A percentile compares a stretch with the other conserved stretches of the same genome.
Conservation (phyloP, 164 flowering plant genomes). For the Houttuynia cordata region DNA sequence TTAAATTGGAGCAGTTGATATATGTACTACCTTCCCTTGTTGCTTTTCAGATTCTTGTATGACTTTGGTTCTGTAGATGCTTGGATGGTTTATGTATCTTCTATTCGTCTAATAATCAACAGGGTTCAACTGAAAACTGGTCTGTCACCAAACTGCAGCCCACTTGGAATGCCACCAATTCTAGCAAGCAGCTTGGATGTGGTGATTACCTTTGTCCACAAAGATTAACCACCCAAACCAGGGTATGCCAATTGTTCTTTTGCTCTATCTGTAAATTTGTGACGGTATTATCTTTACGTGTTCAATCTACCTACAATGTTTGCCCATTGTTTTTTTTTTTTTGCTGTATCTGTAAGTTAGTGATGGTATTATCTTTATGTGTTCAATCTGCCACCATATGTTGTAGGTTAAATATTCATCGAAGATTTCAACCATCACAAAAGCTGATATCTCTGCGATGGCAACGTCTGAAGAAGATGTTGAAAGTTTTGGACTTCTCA, state of each 20-base stretch:
- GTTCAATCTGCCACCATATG: no score
- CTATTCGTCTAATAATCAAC: not conserved
- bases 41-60: no score
- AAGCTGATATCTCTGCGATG: slow-evolving; percentile 34
- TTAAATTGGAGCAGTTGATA: no score
- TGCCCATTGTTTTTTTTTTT: no score
- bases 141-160: slow-evolving; percentile 14
- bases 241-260: slow-evolving; percentile 22
- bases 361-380: no score
- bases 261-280: not conserved
- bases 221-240: slow-evolving; percentile 13
- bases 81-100: no score
- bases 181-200: slow-evolving; percentile 12
- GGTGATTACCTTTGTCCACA: slow-evolving; percentile 6
- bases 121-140: slow-evolving; percentile 3
- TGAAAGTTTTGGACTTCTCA: slow-evolving; percentile 42
- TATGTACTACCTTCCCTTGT: no score
- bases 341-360: not conserved
- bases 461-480: slow-evolving; percentile 27
- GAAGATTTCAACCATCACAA: slow-evolving; percentile 28
- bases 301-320: no score
- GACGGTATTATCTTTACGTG: not conserved
- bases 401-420: slow-evolving; percentile 26
- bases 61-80: no score
- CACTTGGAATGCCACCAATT: slow-evolving; percentile 7